Conservation (phyloP, 2,329 filamentous ascomycete genomes). For the Stylonectria norvegica region DNA sequence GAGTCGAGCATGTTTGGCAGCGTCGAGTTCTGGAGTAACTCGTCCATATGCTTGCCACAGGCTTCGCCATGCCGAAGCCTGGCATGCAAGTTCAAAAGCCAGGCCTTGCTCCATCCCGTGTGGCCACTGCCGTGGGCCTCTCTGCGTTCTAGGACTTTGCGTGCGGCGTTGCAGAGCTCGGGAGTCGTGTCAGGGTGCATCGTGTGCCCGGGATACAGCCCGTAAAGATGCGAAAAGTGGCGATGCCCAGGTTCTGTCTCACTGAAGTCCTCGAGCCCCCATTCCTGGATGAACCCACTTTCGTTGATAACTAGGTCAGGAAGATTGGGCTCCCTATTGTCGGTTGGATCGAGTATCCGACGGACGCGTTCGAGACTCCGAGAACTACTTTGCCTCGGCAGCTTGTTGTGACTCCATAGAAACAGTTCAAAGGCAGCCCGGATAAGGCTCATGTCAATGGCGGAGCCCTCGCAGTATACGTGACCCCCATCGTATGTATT, state of each 20-base stretch:
- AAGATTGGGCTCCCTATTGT: conserved; percentile 1
- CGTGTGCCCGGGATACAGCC: conserved; percentile 41
- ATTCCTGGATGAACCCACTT: conserved; percentile 37
- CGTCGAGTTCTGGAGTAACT: conserved; percentile 13
- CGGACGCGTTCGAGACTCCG: background rate
- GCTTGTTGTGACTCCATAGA: conserved; percentile 12
- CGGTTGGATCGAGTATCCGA: conserved; percentile 1
- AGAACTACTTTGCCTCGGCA: background rate
- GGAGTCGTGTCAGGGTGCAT: conserved; percentile 18
- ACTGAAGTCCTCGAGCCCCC: conserved; percentile 34
- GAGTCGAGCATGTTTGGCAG: conserved; percentile 19
- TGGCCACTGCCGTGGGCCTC: conserved; percentile 39
- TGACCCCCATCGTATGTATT: conserved; percentile 19
- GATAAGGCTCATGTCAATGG: conserved; percentile 23
- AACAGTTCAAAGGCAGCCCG: conserved; percentile 21
- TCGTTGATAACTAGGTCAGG: conserved; percentile 14
- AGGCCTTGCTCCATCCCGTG: conserved; percentile 51
- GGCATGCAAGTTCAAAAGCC: conserved; percentile 48
- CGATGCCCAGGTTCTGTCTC: conserved; percentile 47
- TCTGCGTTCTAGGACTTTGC: conserved; percentile 27
- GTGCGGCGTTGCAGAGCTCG: conserved; percentile 26
- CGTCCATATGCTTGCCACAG: conserved; percentile 15
- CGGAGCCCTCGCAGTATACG: conserved; percentile 25
- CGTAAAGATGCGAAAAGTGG: conserved; percentile 49
- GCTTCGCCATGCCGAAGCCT: conserved; percentile 31